phyloP scores from a whole-genome alignment of 139 green algal genomes.

The Haematococcus lacustris region DNA sequence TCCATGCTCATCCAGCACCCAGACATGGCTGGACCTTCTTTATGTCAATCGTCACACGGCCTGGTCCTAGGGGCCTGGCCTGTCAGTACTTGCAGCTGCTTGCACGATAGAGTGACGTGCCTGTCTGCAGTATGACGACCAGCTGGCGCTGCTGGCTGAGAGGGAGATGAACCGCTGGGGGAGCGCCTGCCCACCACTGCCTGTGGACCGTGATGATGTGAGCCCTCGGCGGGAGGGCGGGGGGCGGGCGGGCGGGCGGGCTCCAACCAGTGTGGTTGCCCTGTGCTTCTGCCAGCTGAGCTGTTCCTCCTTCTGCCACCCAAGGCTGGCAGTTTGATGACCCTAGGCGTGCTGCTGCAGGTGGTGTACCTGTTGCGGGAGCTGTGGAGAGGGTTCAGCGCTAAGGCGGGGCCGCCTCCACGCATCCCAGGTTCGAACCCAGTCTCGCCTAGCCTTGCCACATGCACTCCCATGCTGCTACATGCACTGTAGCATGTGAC shows the following conservation, averaged over 20 bases:
- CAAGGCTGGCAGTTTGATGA: background rate
- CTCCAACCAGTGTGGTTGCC: background rate
- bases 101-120: background rate
- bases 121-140: slow-evolving; percentile 51
- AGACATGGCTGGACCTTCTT: no score
- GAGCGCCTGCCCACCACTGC: slow-evolving; percentile 12
- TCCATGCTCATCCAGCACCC: no score
- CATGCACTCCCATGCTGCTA: no score
- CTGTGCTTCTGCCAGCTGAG: background rate
- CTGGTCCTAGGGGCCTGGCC: background rate
- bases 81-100: background rate
- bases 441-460: no score
- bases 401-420: slow-evolving; percentile 9
- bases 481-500: no score
- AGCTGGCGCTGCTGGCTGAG: slow-evolving; percentile 63
- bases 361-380: slow-evolving; percentile 42
- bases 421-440: no score
- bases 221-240: background rate
- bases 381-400: slow-evolving; percentile 58
- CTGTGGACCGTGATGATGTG: slow-evolving; percentile 20
- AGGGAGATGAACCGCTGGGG: slow-evolving; percentile 56
- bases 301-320: background rate
- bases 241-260: no score
- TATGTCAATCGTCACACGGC: background rate
- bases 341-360: slow-evolving; percentile 3